These are phyloP conservation scores for Apostasia ramifera DNA, from an alignment of 106 monocot genomes.

Conservation along the genomic window DNA sequence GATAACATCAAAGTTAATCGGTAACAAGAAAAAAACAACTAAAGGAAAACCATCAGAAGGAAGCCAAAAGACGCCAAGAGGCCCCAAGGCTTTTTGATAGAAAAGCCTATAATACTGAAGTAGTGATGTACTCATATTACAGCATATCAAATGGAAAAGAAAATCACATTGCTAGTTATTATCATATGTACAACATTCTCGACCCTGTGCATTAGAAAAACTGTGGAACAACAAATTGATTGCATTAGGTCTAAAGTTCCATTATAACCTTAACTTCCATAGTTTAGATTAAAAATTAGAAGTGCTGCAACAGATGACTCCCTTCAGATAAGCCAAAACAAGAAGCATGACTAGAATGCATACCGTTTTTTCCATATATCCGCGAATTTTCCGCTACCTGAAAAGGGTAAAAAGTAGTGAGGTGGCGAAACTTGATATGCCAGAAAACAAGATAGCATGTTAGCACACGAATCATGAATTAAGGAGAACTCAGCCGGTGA, in stretches of 20 bases:
- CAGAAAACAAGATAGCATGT: neutral
- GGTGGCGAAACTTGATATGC: neutral
- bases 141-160: no score
- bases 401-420: neutral
- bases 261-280: no score
- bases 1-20: no score
- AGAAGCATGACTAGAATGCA: neutral
- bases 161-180: no score
- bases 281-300: neutral
- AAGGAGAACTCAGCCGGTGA: constrained; percentile 4
- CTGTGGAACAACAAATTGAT: no score
- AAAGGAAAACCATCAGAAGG: no score
- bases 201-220: neutral
- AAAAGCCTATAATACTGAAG: no score
- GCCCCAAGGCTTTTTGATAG: no score
- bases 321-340: neutral
- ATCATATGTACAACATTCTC: neutral
- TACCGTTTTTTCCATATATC: constrained; percentile 82
- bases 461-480: neutral
- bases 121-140: no score
- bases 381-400: constrained; percentile 67
- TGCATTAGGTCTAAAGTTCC: no score
- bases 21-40: no score
- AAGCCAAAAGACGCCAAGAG: no score
- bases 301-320: neutral